Percentiles rank a stretch among this genome's conserved stretches.
Evolutionary conservation across 352 stramenopile species (phyloP).

Genomic region (Elongisporangium undulatum): DNA sequence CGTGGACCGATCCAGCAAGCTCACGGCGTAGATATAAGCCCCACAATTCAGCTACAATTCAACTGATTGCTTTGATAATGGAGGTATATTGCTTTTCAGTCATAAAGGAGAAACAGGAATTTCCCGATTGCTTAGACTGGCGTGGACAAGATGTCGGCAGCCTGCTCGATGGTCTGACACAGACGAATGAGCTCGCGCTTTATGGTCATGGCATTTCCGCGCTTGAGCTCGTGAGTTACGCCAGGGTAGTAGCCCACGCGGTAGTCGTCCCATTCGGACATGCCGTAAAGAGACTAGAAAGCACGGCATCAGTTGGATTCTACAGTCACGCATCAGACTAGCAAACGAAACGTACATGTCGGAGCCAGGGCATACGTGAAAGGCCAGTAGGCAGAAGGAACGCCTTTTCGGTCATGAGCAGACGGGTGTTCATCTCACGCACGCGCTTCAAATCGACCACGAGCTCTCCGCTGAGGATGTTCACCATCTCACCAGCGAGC

Average conservation of each 20-base stretch:
- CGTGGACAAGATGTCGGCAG: constrained; percentile 64
- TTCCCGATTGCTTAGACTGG: constrained; percentile 21
- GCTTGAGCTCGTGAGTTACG: constrained; percentile 69
- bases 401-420: constrained; percentile 78
- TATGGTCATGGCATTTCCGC: constrained; percentile 61
- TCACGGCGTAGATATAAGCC: constrained; percentile 16
- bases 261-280: constrained; percentile 83
- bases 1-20: constrained; percentile 61
- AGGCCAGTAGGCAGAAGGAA: constrained; percentile 69
- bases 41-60: constrained; percentile 6
- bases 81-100: neutral
- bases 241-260: constrained; percentile 68
- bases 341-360: constrained; percentile 51
- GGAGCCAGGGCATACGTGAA: constrained; percentile 74
- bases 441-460: constrained; percentile 73
- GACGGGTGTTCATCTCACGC: constrained; percentile 78
- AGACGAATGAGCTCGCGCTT: constrained; percentile 75
- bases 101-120: neutral
- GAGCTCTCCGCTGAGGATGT: constrained; percentile 52
- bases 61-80: neutral
- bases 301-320: neutral
- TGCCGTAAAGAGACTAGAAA: constrained; percentile 64
- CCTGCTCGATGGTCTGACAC: constrained; percentile 76
- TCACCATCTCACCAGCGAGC: constrained; percentile 57
- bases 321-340: neutral